Conservation (phyloP, 805 yeast genomes). For the Isabelozyma pseudorhagii region DNA sequence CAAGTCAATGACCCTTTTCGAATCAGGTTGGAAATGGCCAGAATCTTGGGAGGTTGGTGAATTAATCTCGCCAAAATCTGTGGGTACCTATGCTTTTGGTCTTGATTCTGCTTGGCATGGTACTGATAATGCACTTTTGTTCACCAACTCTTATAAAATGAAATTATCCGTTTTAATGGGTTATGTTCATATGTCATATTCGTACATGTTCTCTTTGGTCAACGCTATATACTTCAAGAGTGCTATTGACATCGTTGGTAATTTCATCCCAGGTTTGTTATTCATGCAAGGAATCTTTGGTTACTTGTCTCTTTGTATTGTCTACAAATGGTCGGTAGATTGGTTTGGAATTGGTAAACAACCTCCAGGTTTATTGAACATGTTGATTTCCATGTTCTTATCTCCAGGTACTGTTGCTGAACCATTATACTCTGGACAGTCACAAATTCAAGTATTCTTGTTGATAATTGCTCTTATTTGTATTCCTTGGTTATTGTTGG, state of each 20-base stretch:
- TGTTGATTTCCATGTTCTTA: constrained; percentile 73
- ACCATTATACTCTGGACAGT: constrained; percentile 63
- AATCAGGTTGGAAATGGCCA: constrained; percentile 71
- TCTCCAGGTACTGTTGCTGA: constrained; percentile 70
- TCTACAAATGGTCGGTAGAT: constrained; percentile 72
- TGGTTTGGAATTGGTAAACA: constrained; percentile 61
- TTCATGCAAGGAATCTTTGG: constrained; percentile 80
- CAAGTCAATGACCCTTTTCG: constrained; percentile 63
- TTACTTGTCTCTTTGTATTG: constrained; percentile 60
- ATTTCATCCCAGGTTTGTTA: constrained; percentile 68
- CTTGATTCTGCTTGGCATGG: constrained; percentile 79
- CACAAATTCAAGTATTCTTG: constrained; percentile 54
- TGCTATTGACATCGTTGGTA: constrained; percentile 64
- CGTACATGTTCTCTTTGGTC: constrained; percentile 64
- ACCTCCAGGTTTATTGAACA: constrained; percentile 72
- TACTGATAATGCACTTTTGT: constrained; percentile 66
- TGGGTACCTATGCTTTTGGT: constrained; percentile 65
- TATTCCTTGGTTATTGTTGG: constrained; percentile 70
- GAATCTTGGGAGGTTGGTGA: constrained; percentile 59
- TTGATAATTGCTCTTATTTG: constrained; percentile 60
- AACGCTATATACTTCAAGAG: constrained; percentile 58
- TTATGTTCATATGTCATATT: constrained; percentile 70
- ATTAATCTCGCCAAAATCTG: constrained; percentile 59
- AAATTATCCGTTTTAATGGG: constrained; percentile 75
- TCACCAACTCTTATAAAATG: constrained; percentile 75